Base-by-base conservation (phyloP, 768 basidiomycete species). In the Suillus hirtellus region DNA sequence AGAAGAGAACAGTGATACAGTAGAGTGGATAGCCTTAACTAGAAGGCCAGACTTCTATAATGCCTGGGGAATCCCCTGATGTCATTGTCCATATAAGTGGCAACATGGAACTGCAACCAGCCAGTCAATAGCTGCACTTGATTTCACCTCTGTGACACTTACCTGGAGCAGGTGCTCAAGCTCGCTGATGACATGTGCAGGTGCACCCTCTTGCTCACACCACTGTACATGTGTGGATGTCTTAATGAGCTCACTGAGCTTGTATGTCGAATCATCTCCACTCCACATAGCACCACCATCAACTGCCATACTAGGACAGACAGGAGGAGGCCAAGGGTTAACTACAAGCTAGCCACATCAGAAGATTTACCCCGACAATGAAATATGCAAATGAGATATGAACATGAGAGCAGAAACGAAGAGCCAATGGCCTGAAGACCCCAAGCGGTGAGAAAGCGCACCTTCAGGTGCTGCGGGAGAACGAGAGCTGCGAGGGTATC, bases 1-100 rank as follows among this genome's bases (percentile, higher is more conserved):
- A 24, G 24, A 24, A 24, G 24, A 2, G 24, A 24, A 24, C 24
- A 24, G 24, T 24, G 24, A 24, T 24, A 24, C 24, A 24, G 24
- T 24, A 24, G 24, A 24, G 24, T 24, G 94, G 70, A 99, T 98
- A 42, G 97, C 96, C 77, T 99, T 99, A 64, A 99, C 92, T 34
- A 97, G 96, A 63, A 96, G 87, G 37, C 97, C 97, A 50, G 94
- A 96, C 77, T 99, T 99, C 72, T 99, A 97, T 67, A 96, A 79
- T 2, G 97, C 95, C 72, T 98, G 96, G 1, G 97, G 97, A 42
- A 98, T 93, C 50, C 97, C 97, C 96, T 95, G 63, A 99, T 96
- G 72, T 99, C 96, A 72, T 99, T 99, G 73, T 99, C 97, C 96
- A 99, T 99, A 74, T 99, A 99, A 0, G 97, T 99, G 3, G 97